Base-by-base conservation (phyloP, 2,329 filamentous ascomycete species). In the Furcasterigmium furcatum region DNA sequence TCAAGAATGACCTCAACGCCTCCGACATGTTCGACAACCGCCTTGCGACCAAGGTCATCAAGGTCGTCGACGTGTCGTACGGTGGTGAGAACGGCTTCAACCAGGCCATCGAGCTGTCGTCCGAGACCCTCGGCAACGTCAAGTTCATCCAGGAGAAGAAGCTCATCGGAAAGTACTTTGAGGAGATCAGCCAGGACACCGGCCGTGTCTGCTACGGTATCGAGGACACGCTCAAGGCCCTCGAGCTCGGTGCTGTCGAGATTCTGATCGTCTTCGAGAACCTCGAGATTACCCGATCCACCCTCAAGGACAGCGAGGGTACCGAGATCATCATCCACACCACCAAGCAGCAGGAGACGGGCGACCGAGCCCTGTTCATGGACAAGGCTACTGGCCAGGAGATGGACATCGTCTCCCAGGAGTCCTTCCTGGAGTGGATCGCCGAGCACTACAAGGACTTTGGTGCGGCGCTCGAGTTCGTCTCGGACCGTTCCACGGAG, bases 141-240 rank as follows among this genome's bases (percentile, higher is more conserved):
- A 99, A 99, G 74, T 99, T 99, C 69, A 96, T 99, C 67, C 94
- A 99, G 72, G 94, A 99, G 80, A 99, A 99, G 87, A 99, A 96
- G 77, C 84, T 99, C 52, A 99, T 99, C 63, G 92, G 92, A 67
- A 91, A 88, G 66, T 99, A 99, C 78, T 99, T 99, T 61, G 91
- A 99, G 67, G 92, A 99, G 72, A 97, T 99, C 62, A 96, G 90
- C 67, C 91, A 96, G 71, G 94, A 99, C 64, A 96, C 87, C 43
- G 94, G 94, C 57, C 94, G 91, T 64, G 85, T 99, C 57, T 99
- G 94, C 77, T 99, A 99, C 68, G 91, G 94, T 77, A 86, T 99
- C 52, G 94, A 97, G 2, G 95, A 99, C 66, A 99, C 94, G 14
- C 78, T 99, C 61, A 97, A 96, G 77, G 94, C 94, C 42, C 73